Evolutionary conservation across 2,329 filamentous ascomycete genomes (phyloP).

Genomic region (Mycocentrospora acerina): DNA sequence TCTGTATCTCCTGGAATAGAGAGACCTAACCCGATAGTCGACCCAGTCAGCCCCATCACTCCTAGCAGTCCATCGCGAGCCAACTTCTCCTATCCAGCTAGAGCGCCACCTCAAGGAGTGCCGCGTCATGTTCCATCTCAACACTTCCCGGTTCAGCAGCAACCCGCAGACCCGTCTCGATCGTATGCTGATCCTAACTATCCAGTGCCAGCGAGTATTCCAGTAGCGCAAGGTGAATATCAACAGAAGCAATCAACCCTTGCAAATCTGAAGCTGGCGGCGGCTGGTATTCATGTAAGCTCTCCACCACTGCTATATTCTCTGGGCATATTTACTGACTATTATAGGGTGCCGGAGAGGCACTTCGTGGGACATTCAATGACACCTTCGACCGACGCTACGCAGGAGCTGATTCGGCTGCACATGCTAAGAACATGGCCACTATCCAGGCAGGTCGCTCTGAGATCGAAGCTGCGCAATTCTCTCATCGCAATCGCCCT

Average conservation of each 20-base stretch:
- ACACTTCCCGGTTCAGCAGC: conserved; percentile 10
- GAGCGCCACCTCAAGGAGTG: conserved; percentile 34
- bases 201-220: conserved; percentile 21
- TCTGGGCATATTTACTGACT: conserved; percentile 5
- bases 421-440: conserved; percentile 37
- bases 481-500: conserved; percentile 11
- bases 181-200: conserved; percentile 11
- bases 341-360: conserved; percentile 36
- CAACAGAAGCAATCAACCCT: conserved; percentile 31
- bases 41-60: conserved; percentile 24
- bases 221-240: conserved; percentile 14
- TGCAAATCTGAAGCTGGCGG: conserved; percentile 37
- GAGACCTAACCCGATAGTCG: conserved; percentile 34
- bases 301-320: neutral
- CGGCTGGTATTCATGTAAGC: conserved; percentile 40
- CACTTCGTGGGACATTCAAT: conserved; percentile 39
- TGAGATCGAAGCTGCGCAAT: conserved; percentile 31
- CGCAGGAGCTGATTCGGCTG: conserved; percentile 18
- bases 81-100: conserved; percentile 40
- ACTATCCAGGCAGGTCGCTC: conserved; percentile 32
- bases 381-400: conserved; percentile 35
- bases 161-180: conserved; percentile 1
- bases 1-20: conserved; percentile 37
- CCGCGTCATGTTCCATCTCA: conserved; percentile 27
- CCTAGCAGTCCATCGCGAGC: conserved; percentile 30